Percentiles rank a stretch among this genome's conserved stretches.
Conservation (phyloP, 306 rosid species). For the Ormosia semicastrata region DNA sequence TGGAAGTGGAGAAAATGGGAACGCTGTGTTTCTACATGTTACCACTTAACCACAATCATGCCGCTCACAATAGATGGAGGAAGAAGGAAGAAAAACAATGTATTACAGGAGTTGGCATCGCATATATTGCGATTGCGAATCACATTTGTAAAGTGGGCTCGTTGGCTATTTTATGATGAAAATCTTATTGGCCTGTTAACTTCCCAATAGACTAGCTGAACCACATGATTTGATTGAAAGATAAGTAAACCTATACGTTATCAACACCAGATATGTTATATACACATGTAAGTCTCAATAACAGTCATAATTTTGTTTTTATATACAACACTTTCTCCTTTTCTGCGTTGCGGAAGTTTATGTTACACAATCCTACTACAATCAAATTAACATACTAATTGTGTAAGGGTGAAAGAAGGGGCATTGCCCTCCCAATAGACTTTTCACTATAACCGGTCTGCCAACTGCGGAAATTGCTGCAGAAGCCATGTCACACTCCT, state of each 20-base stretch:
- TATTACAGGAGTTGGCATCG: neutral
- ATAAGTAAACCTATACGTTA: neutral
- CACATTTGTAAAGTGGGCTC: neutral
- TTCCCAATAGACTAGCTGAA: neutral
- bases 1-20: neutral
- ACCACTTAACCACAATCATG: neutral
- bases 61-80: neutral
- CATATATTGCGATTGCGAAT: no score
- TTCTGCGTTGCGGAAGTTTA: neutral
- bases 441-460: slow-evolving; percentile 40
- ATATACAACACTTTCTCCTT: neutral
- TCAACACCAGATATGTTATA: neutral
- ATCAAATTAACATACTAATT: neutral
- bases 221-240: neutral
- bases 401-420: neutral
- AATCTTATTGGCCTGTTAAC: neutral
- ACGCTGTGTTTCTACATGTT: neutral
- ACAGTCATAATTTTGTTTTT: neutral
- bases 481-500: slow-evolving; percentile 85
- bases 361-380: slow-evolving; percentile 2
- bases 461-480: slow-evolving; percentile 71
- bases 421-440: neutral
- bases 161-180: neutral
- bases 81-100: no score
- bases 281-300: neutral